These are phyloP conservation scores for Zizania latifolia DNA, from an alignment of 176 grass and related monocot genomes.

Conservation along the genomic window DNA sequence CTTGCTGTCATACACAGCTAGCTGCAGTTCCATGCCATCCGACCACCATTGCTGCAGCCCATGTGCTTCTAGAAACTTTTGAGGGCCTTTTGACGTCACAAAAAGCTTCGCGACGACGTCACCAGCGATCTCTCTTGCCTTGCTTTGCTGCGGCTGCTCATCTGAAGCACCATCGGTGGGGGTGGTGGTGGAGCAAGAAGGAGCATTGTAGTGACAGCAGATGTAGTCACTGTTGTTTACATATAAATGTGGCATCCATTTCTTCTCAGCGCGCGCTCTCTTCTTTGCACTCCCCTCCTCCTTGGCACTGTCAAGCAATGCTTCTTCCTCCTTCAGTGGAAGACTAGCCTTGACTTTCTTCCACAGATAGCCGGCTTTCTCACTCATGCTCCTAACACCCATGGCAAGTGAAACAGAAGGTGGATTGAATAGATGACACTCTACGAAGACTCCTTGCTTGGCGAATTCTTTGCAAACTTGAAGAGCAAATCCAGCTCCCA, in stretches of 20 bases:
- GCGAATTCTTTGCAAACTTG: slow-evolving; percentile 80
- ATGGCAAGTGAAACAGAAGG: slow-evolving; percentile 87
- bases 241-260: slow-evolving; percentile 84
- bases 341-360: slow-evolving; percentile 56
- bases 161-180: slow-evolving; percentile 18
- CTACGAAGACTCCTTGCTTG: slow-evolving; percentile 69
- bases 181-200: slow-evolving; percentile 32
- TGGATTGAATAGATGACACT: slow-evolving; percentile 91
- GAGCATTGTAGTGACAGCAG: slow-evolving; percentile 75
- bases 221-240: slow-evolving; percentile 93
- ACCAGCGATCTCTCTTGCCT: slow-evolving; percentile 28
- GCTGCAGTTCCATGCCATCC: slow-evolving; percentile 71
- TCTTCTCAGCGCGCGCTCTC: slow-evolving; percentile 37
- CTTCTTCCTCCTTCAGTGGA: slow-evolving; percentile 44
- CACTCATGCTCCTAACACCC: slow-evolving; percentile 69
- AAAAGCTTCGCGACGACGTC: slow-evolving; percentile 64
- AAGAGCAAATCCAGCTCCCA: slow-evolving; percentile 79
- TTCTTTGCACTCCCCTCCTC: slow-evolving; percentile 38
- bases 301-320: slow-evolving; percentile 15
- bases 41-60: slow-evolving; percentile 94
- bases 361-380: slow-evolving; percentile 65
- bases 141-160: slow-evolving; percentile 23
- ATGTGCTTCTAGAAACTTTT: slow-evolving; percentile 78
- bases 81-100: slow-evolving; percentile 67
- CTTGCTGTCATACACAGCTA: slow-evolving; percentile 67